phyloP scores from a whole-genome alignment of 2,329 filamentous ascomycete species.

The Botrytis byssoidea region DNA sequence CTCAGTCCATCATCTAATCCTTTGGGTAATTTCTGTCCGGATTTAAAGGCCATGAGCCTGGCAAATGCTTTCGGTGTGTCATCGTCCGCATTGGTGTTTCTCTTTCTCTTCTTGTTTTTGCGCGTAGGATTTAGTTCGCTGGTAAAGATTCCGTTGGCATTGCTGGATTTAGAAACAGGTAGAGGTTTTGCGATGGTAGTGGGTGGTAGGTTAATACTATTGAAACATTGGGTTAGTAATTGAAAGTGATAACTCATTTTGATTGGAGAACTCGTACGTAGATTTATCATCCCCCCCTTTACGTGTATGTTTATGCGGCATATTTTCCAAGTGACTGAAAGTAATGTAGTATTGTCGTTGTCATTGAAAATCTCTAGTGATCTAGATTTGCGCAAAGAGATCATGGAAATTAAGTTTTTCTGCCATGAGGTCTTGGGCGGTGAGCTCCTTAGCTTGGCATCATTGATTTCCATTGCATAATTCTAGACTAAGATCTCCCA shows the following conservation, averaged over 20 bases:
- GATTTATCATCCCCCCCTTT: slow-evolving; percentile 55
- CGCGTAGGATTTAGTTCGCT: slow-evolving; percentile 37
- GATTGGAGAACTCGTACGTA: slow-evolving; percentile 45
- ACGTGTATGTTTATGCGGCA: slow-evolving; percentile 88
- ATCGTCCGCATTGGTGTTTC: slow-evolving; percentile 48
- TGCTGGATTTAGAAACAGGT: slow-evolving; percentile 48
- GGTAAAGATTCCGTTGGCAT: slow-evolving; percentile 41
- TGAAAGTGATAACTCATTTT: neutral
- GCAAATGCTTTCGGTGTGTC: slow-evolving; percentile 89
- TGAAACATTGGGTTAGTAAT: slow-evolving; percentile 32
- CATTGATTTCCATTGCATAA: neutral
- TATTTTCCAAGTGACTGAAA: slow-evolving; percentile 40
- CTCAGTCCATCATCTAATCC: slow-evolving; percentile 70
- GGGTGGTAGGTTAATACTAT: slow-evolving; percentile 52
- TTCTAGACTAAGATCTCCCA: neutral
- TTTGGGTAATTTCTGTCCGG: slow-evolving; percentile 57
- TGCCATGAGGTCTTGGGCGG: neutral
- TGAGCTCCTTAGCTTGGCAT: neutral
- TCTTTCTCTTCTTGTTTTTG: slow-evolving; percentile 46
- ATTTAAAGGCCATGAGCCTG: slow-evolving; percentile 74
- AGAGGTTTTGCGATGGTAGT: slow-evolving; percentile 58
- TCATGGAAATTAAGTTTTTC: slow-evolving; percentile 10
- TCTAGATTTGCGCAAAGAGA: neutral
- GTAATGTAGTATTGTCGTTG: neutral
- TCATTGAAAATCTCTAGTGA: neutral